Evolutionary conservation across 1,284 basidiomycete genomes (phyloP).

Genomic region (Cutaneotrichosporon spelunceum): DNA sequence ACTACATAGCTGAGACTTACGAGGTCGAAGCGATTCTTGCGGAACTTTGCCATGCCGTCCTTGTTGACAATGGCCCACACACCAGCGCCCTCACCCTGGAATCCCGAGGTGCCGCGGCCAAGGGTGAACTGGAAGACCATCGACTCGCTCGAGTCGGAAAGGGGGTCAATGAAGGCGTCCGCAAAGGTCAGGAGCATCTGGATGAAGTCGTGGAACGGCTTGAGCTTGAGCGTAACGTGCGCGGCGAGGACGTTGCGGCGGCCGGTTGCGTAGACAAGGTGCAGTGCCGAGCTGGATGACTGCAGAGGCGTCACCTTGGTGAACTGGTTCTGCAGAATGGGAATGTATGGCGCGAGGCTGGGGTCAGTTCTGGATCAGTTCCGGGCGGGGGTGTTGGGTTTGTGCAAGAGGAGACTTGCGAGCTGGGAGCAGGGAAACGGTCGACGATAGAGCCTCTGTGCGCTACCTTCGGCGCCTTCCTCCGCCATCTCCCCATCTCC

Average conservation of each 20-base stretch:
- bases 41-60: constrained; percentile 66
- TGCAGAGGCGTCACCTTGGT: constrained; percentile 30
- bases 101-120: constrained; percentile 53
- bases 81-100: constrained; percentile 58
- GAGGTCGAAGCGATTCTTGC: constrained; percentile 75
- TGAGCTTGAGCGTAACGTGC: constrained; percentile 71
- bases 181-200: constrained; percentile 59
- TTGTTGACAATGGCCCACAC: constrained; percentile 81
- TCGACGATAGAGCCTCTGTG: background rate
- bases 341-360: constrained; percentile 30
- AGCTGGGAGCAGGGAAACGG: no score
- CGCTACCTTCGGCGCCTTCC: background rate
- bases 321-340: constrained; percentile 36
- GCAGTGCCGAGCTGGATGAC: constrained; percentile 49
- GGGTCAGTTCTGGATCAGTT: background rate
- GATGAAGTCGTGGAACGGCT: constrained; percentile 76
- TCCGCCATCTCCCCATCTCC: background rate
- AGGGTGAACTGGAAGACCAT: constrained; percentile 70
- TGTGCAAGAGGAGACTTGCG: no score
- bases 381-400: no score
- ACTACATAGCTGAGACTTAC: constrained; percentile 55
- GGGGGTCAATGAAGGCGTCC: constrained; percentile 67
- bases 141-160: constrained; percentile 58
- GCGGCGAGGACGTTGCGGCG: constrained; percentile 69
- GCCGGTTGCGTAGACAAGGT: constrained; percentile 80